Base-by-base conservation (phyloP, 768 basidiomycete species). In the Lactarius quietus region DNA sequence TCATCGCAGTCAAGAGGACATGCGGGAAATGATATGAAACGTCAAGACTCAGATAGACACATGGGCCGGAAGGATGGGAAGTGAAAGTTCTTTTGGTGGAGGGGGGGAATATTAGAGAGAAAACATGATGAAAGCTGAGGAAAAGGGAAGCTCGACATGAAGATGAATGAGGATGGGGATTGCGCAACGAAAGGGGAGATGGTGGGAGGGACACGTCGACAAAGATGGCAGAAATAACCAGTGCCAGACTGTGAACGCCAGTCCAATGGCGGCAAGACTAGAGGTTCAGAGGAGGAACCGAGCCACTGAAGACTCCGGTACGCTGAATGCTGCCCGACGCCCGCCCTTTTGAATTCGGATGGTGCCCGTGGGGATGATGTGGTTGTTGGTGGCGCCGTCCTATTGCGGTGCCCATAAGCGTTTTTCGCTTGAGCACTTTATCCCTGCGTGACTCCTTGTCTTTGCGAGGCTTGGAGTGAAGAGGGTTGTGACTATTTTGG, bases 261-360 rank as follows among this genome's bases (percentile, higher is more conserved):
- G 38, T n/a, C 31, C 48, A 29, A 55, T 43, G 7, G 28, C n/a
- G 39, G n/a, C 20, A 28, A 43, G 29, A 12, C 62, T 65, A 70
- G 54, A 70, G 67, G 43, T 31, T 70, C 45, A 70, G 61, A 53
- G 69, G 69, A 45, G 69, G 69, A 58, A 70, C 69, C 28, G 67
- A 64, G 58, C 63, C 69, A 48, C 59, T 31, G 63, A 74, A 79
- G 14, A 62, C 39, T 5, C 73, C 72, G 26, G 76, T 71, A 67
- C 81, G 81, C 74, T 90, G 88, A 73, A 80, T 75, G 59, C 86
- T 82, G 61, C 79, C 78, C 54, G 81, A 79, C 61, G 83, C 79
- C 48, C 88, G 82, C 59, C 78, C 76, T 77, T 87, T 89, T 73
- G 78, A 76, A 72, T 90, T 90, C 28, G 88, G 86, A 67, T 86